Evolutionary conservation across 345 rosid genomes (phyloP), one percentile per base, ranked within the genome.

Genomic region (Lagerstroemia speciosa): DNA sequence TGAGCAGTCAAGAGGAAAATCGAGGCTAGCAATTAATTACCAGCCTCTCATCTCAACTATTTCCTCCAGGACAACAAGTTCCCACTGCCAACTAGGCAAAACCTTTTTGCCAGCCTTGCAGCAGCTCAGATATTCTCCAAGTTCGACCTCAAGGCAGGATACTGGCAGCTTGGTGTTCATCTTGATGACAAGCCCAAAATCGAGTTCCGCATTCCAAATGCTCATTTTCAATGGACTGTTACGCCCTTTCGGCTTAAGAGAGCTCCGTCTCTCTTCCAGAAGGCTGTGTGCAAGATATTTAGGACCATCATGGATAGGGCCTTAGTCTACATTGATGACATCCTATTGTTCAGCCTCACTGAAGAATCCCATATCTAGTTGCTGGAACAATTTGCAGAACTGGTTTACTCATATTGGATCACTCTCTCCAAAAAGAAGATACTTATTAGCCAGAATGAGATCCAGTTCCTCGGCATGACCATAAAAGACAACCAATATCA

Each of bases 1-100:
- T n/a, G n/a, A 68, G 26, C 46, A 68, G n/a, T 8, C n/a, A 0
- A 6, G 5, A 32, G 43, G 31, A 3, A 68, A 68, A 17, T 8
- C 24, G 17, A 52, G 64, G 19, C 20, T 50, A 5, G 29, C 37
- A 0, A 67, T 67, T 14, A 67, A 67, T 27, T 48, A 5, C 32
- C 6, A 67, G n/a, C 62, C 70, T 9, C 17, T n/a, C n/a, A n/a
- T n/a, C n/a, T n/a, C n/a, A n/a, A n/a, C n/a, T n/a, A n/a, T n/a
- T n/a, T n/a, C n/a, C n/a, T n/a, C n/a, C n/a, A n/a, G 17, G 58
- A 67, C 22, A 60, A 67, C 15, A 67, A 67, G 37, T 67, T 67
- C n/a, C 60, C 69, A 12, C 8, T 46, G 5, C 60, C 61, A 0
- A 45, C 15, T 3, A 45, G 38, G 34, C 15, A 45, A 29, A 11